Evolutionary conservation across 2,329 filamentous ascomycete genomes (phyloP).

Genomic region (Colletotrichum plurivorum): DNA sequence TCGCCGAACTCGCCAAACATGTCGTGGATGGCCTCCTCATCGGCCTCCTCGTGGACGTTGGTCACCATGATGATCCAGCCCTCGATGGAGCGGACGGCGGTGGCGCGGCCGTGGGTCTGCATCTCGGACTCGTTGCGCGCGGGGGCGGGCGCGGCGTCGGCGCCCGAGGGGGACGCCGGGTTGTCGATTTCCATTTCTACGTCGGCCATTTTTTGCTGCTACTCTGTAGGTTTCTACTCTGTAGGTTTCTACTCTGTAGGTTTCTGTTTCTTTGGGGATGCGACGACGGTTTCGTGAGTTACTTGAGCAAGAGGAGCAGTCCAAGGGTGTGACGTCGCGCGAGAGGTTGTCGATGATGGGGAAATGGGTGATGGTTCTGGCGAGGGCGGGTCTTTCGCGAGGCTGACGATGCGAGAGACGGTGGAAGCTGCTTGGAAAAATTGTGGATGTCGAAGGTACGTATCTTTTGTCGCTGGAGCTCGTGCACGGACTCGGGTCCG

Average conservation of each 20-base stretch:
- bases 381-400: constrained; percentile 17
- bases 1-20: constrained; percentile 88
- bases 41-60: constrained; percentile 89
- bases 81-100: constrained; percentile 87
- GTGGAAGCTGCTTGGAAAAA: background rate
- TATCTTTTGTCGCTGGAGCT: constrained; percentile 16
- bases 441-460: constrained; percentile 26
- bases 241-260: background rate
- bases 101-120: constrained; percentile 80
- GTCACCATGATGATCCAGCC: constrained; percentile 91
- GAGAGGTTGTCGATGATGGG: constrained; percentile 11
- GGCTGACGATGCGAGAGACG: constrained; percentile 20
- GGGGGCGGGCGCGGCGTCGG: constrained; percentile 51
- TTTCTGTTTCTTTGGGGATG: too few relatives aligned
- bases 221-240: background rate
- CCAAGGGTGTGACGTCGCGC: constrained; percentile 9
- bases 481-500: constrained; percentile 16
- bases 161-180: constrained; percentile 46
- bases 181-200: constrained; percentile 73
- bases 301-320: background rate
- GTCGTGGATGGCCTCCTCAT: constrained; percentile 86
- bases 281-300: background rate
- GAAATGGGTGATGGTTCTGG: background rate
- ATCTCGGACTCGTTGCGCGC: constrained; percentile 72
- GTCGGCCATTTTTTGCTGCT: constrained; percentile 61